Evolutionary conservation across 2,329 filamentous ascomycete species (phyloP).

Genomic region (Aspergillus hiratsukae): DNA sequence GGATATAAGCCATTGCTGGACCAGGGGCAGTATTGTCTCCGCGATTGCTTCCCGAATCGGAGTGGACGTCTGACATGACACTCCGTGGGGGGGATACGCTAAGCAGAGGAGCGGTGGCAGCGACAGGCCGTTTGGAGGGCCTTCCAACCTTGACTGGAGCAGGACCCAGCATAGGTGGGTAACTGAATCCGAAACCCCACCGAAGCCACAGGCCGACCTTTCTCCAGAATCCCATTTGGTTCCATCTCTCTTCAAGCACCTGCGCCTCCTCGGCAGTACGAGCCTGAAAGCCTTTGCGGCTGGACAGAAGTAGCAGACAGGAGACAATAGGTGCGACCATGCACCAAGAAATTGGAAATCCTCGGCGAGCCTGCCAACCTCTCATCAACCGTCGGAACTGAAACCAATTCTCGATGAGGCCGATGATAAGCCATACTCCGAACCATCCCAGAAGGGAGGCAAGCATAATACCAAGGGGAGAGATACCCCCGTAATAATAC

Average conservation of each 20-base stretch:
- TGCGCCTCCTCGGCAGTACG: slow-evolving; percentile 23
- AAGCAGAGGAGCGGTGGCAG: slow-evolving; percentile 6
- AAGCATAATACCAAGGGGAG: slow-evolving; percentile 21
- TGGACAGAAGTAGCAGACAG: slow-evolving; percentile 19
- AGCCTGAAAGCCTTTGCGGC: slow-evolving; percentile 25
- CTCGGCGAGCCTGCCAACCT: slow-evolving; percentile 31
- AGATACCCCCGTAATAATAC: slow-evolving; percentile 18
- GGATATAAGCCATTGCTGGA: slow-evolving; percentile 7
- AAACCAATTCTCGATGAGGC: slow-evolving; percentile 27
- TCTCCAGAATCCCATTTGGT: slow-evolving; percentile 19
- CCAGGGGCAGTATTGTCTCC: not conserved
- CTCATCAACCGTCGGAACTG: slow-evolving; percentile 31
- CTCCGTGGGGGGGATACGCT: slow-evolving; percentile 5
- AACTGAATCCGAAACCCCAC: slow-evolving; percentile 28
- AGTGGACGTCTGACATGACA: not conserved
- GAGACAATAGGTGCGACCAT: slow-evolving; percentile 20
- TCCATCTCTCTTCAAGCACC: slow-evolving; percentile 23
- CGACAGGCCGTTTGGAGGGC: not conserved
- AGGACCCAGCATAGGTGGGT: slow-evolving; percentile 26
- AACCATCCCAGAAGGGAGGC: slow-evolving; percentile 25
- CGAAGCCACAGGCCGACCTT: slow-evolving; percentile 24
- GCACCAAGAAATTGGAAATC: slow-evolving; percentile 27
- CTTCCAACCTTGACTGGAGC: slow-evolving; percentile 12
- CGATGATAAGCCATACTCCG: slow-evolving; percentile 21
- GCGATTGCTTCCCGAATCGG: not conserved